Conservation (phyloP, 306 rosid species). For the Vigna mungo region DNA sequence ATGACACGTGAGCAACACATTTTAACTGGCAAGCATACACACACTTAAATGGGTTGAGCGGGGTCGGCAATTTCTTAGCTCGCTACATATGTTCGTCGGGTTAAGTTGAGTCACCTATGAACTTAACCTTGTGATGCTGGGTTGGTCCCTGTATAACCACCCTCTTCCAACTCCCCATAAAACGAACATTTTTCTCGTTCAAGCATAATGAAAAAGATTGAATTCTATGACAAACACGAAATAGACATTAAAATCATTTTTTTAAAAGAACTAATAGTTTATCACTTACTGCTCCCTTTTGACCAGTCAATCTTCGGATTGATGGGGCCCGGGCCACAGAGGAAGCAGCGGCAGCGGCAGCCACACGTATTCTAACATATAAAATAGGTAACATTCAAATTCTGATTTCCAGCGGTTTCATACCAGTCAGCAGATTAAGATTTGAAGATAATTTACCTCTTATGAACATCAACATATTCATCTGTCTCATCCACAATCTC, state of each 20-base stretch:
- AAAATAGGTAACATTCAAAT: conserved; percentile 27
- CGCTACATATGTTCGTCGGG: background rate
- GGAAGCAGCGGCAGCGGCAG: conserved; percentile 98
- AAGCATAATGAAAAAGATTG: conserved; percentile 11
- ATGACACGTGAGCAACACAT: background rate
- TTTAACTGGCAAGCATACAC: background rate
- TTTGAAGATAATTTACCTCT: conserved; percentile 60
- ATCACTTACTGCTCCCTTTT: conserved; percentile 68
- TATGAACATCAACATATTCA: conserved; percentile 96
- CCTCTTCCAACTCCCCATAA: background rate
- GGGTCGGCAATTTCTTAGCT: background rate
- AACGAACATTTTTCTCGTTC: background rate
- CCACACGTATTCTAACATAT: conserved; percentile 88
- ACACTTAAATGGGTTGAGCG: background rate
- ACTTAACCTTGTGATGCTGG: background rate
- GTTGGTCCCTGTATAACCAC: background rate
- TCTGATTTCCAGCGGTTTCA: conserved; percentile 22
- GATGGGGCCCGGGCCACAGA: conserved; percentile 91
- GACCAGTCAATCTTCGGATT: conserved; percentile 64
- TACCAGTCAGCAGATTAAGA: conserved; percentile 18
- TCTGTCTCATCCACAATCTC: conserved; percentile 99
- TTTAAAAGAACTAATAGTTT: background rate
- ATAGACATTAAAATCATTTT: background rate
- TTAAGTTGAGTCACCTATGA: background rate
- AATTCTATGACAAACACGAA: background rate